Evolutionary conservation across 345 rosid genomes (phyloP).

Genomic region (Mercurialis annua): DNA sequence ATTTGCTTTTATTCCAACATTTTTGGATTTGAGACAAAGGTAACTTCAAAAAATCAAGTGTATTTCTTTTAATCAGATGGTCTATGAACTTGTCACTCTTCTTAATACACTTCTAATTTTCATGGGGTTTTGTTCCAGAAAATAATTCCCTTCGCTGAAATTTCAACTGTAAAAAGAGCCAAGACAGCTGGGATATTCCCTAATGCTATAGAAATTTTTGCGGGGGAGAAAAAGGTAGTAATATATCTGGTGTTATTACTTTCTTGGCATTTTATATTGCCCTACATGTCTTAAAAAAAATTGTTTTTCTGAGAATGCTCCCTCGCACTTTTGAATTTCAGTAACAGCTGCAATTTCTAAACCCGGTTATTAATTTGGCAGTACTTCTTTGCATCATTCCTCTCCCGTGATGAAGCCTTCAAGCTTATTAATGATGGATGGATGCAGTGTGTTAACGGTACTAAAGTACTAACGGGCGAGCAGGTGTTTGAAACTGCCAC

Average conservation of each 20-base stretch:
- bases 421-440: constrained; percentile 60
- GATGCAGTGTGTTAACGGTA: constrained; percentile 39
- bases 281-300: constrained; percentile 7
- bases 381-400: constrained; percentile 71
- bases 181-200: constrained; percentile 97
- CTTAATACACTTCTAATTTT: constrained; percentile 16
- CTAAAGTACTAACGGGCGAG: constrained; percentile 34
- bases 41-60: constrained; percentile 24
- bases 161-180: constrained; percentile 78
- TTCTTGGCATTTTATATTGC: constrained; percentile 13
- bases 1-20: constrained; percentile 97
- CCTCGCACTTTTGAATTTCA: constrained; percentile 19
- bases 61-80: not conserved
- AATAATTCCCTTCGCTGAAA: constrained; percentile 60
- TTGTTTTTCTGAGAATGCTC: constrained; percentile 1
- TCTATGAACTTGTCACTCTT: constrained; percentile 13
- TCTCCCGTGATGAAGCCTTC: constrained; percentile 69
- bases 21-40: constrained; percentile 99
- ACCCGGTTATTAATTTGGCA: constrained; percentile 33
- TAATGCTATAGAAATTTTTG: constrained; percentile 84
- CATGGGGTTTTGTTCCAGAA: constrained; percentile 46
- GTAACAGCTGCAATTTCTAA: constrained; percentile 19
- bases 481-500: constrained; percentile 39
- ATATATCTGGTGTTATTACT: not conserved
- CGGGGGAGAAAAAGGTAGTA: constrained; percentile 80